Percentiles rank a stretch among this genome's conserved stretches.
Conservation (phyloP, 495 filamentous ascomycete genomes). For the Tuber indicum region DNA sequence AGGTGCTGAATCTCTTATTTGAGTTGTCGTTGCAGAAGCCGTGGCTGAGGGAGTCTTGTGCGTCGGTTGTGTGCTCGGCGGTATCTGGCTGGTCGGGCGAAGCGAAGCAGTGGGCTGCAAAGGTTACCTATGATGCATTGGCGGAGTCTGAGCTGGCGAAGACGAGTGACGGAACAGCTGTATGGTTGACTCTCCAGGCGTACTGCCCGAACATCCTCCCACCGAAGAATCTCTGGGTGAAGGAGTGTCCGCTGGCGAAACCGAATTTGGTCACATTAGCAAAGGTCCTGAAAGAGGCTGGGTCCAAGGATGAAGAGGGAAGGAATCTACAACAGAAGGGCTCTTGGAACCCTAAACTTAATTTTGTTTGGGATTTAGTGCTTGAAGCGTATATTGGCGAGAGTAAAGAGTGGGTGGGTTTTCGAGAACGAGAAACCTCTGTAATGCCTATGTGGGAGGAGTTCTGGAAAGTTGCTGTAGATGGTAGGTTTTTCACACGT, state of each 20-base stretch:
- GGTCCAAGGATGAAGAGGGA: constrained; percentile 50
- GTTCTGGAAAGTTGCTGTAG: constrained; percentile 86
- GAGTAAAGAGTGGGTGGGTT: constrained; percentile 43
- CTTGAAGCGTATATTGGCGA: constrained; percentile 49
- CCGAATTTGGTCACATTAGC: constrained; percentile 59
- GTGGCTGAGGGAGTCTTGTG: constrained; percentile 85
- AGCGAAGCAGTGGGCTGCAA: constrained; percentile 45
- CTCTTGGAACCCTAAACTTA: constrained; percentile 69
- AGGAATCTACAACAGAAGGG: constrained; percentile 52
- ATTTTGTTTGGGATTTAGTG: constrained; percentile 82
- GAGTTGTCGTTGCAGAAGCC: constrained; percentile 60
- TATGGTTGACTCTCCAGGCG: constrained; percentile 68
- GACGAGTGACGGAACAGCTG: constrained; percentile 78
- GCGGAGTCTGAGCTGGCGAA: constrained; percentile 58
- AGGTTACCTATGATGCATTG: constrained; percentile 57
- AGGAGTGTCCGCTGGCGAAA: constrained; percentile 60
- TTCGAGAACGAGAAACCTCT: constrained; percentile 42
- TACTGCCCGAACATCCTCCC: constrained; percentile 58
- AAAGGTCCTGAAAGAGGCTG: constrained; percentile 72
- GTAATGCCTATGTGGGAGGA: constrained; percentile 54
- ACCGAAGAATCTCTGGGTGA: constrained; percentile 66
- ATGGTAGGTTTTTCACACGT: constrained; percentile 54
- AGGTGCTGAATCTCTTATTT: constrained; percentile 55
- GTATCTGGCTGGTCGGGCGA: constrained; percentile 20
- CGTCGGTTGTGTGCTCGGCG: constrained; percentile 52